Evolutionary conservation across 345 rosid genomes (phyloP), one percentile per base, ranked within the genome.

Genomic region (Cardamine chenopodiifolia): DNA sequence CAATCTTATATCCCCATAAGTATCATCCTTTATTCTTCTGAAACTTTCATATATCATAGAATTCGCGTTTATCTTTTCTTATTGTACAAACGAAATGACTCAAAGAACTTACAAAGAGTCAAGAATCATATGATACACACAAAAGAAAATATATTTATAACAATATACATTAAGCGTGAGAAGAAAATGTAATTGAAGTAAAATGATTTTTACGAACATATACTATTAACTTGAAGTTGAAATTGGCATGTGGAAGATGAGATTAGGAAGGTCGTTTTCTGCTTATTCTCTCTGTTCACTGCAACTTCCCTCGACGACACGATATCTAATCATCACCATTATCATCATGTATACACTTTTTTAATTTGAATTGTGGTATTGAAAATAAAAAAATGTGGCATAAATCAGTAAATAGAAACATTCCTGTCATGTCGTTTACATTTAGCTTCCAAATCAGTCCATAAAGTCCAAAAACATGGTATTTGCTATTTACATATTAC

Each of bases 221-320:
- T 26, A 59, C 20, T 20, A 31, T 17, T n/a, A 9, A 63, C 48
- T 15, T 64, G 19, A 31, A 53, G 28, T 25, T 26, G 29, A 72
- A 32, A 25, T 62, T 72, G 68, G 40, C 61, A 29, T 10, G 56
- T 19, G 18, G 31, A 74, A 47, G 11, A 57, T 3, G 19, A 18
- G 29, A 18, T 12, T 66, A 58, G 67, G 67, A 14, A 47, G 12
- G 19, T 4, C n/a, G 77, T 20, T 1, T 2, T 48, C 57, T 73
- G 71, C 48, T 54, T 64, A 23, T 5, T 50, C 17, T 0, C 9
- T 58, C 26, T 42, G 47, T 42, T 34, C 42, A 3, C 61, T 57
- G 29, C 25, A 25, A 73, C 1, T 3, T 32, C 39, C 25, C 79
- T 76, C 25, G 75, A 62, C 22, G 52, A 13, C 70, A 69, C 65